Evolutionary conservation across 2,329 filamentous ascomycete species (phyloP).

Genomic region (Nemania abortiva): DNA sequence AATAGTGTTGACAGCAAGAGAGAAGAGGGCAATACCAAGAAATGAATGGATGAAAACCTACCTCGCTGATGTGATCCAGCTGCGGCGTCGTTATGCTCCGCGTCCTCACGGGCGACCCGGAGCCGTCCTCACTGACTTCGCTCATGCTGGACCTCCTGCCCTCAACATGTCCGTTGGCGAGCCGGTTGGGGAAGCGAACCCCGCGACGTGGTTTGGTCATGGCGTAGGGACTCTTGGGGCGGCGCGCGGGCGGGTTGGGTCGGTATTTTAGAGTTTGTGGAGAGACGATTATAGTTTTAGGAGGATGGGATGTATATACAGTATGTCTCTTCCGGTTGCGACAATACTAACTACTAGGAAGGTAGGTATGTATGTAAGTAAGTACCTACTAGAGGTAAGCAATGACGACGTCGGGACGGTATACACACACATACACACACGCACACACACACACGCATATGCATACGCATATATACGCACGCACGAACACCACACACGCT

Average conservation of each 20-base stretch:
- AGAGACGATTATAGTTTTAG: too few relatives aligned
- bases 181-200: constrained; percentile 66
- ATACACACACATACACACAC: background rate
- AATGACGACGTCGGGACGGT: background rate
- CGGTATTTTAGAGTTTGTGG: too few relatives aligned
- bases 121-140: constrained; percentile 73
- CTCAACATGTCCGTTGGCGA: constrained; percentile 62
- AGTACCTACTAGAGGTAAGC: too few relatives aligned
- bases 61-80: constrained; percentile 56
- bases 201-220: constrained; percentile 60
- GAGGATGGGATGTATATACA: too few relatives aligned
- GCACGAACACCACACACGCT: too few relatives aligned
- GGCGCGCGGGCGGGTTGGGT: too few relatives aligned
- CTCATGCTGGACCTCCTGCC: constrained; percentile 78
- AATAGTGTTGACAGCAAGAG: too few relatives aligned
- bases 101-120: constrained; percentile 52
- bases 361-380: too few relatives aligned
- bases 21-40: too few relatives aligned
- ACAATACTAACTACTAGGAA: too few relatives aligned
- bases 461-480: too few relatives aligned
- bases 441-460: background rate
- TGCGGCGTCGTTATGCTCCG: constrained; percentile 46
- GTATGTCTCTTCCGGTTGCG: too few relatives aligned
- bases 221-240: constrained; percentile 10
- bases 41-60: constrained; percentile 26